Evolutionary conservation across 495 filamentous ascomycete species (phyloP), one percentile per base, ranked within the genome.

Genomic region (Podospora conica): DNA sequence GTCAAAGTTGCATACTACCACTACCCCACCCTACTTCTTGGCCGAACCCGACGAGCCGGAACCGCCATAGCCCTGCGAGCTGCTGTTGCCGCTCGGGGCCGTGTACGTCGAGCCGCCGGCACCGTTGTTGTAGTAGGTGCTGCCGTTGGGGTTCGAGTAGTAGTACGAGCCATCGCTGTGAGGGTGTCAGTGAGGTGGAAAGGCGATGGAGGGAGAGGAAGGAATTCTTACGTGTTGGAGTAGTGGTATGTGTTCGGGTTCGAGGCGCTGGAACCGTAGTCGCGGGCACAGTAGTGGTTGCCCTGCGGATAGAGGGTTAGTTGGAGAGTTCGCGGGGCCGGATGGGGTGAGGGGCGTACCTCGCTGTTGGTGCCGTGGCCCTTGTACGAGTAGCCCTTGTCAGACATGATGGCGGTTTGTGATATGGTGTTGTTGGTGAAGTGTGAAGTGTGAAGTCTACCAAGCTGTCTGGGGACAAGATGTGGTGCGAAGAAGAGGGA

Each of bases 161-260:
- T 87, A 85, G 78, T 87, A 87, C n/a, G 79, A 82, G 15, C 84
- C 82, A 64, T 87, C 66, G 2, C 81, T 84, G 2, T 29, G 33
- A 25, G 10, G n/a, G n/a, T n/a, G n/a, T n/a, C n/a, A n/a, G n/a
- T n/a, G n/a, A n/a, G n/a, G n/a, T n/a, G n/a, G n/a, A n/a, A n/a
- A n/a, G n/a, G n/a, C n/a, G n/a, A n/a, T n/a, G n/a, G n/a, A n/a
- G n/a, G n/a, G n/a, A n/a, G n/a, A n/a, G 5, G 56, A 58, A 9
- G 4, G 22, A 15, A 57, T 53, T 62, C 59, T 66, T 58, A 67
- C 61, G n/a, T 68, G 72, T 86, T 86, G 60, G 82, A 85, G 64
- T 86, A 86, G 69, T 85, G 84, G 73, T 86, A 86, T 0, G 81
- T 71, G 72, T 86, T 86, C 4, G 68, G 61, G 60, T 82, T 81